These are phyloP conservation scores for Pseudogymnoascus sp. DNA, from an alignment of 2,329 filamentous ascomycete species.

Conservation along the genomic window DNA sequence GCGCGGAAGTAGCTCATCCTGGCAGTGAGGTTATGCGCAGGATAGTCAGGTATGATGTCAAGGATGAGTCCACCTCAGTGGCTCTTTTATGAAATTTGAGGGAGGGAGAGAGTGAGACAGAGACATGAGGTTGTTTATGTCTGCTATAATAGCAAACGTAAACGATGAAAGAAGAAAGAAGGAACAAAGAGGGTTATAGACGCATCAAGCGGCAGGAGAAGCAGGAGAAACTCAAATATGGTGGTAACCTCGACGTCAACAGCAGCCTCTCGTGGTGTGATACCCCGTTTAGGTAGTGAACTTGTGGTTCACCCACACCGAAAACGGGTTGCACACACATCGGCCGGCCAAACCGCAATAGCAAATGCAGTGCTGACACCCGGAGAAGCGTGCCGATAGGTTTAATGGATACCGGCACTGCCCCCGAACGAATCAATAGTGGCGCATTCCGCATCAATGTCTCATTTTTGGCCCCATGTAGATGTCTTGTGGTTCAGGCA, in stretches of 20 bases:
- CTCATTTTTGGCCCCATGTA: not conserved
- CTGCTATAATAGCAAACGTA: not conserved
- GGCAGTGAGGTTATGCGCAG: not conserved
- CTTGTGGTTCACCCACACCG: conserved; percentile 5
- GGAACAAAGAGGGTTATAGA: not conserved
- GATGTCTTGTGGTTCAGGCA: conserved; percentile 3
- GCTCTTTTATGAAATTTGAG: not conserved
- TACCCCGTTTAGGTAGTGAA: not conserved
- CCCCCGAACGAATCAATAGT: not conserved
- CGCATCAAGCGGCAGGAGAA: not conserved
- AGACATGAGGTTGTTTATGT: not conserved
- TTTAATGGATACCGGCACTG: not conserved
- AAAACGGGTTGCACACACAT: not conserved
- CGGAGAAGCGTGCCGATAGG: not conserved
- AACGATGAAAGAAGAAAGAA: not conserved
- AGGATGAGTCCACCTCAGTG: not conserved
- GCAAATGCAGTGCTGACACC: not conserved
- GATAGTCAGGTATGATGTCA: not conserved
- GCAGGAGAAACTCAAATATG: not conserved
- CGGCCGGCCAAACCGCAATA: not conserved
- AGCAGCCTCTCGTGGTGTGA: not conserved
- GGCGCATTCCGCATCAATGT: not conserved
- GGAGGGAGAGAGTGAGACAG: not conserved
- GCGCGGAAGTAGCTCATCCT: conserved; percentile 5
- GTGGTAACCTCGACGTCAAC: not conserved